Conservation (phyloP, 129 eudicot species). For the Glebionis coronaria region DNA sequence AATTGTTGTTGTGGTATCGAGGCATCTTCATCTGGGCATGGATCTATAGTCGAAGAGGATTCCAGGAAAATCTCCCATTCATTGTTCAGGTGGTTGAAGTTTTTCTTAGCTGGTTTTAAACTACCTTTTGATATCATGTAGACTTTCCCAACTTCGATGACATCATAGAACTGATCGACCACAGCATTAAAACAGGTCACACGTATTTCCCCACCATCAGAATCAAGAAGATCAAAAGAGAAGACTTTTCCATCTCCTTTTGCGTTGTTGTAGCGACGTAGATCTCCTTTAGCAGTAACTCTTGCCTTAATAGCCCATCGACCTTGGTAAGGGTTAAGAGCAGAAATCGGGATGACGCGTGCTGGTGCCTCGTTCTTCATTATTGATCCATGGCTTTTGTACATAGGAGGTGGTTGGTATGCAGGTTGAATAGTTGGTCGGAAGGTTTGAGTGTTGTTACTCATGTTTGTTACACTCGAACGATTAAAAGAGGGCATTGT, state of each 20-base stretch:
- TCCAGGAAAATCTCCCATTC: conserved; percentile 94
- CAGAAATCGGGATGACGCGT: conserved; percentile 82
- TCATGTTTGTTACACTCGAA: conserved; percentile 25
- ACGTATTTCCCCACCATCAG: conserved; percentile 94
- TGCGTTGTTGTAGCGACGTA: conserved; percentile 87
- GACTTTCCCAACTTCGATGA: conserved; percentile 79
- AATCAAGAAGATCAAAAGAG: conserved; percentile 93
- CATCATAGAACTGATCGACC: conserved; percentile 78
- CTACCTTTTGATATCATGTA: conserved; percentile 88
- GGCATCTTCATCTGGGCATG: conserved; percentile 84
- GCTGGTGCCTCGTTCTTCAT: conserved; percentile 98
- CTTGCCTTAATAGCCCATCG: conserved; percentile 99
- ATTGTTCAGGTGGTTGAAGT: conserved; percentile 84
- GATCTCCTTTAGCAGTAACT: conserved; percentile 93
- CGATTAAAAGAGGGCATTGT: conserved; percentile 20
- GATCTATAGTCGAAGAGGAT: conserved; percentile 73
- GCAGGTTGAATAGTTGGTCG: conserved; percentile 89
- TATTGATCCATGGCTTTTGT: conserved; percentile 82
- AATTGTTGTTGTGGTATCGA: conserved; percentile 92
- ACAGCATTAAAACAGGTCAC: conserved; percentile 94
- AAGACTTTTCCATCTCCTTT: conserved; percentile 95
- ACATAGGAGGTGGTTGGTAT: conserved; percentile 93
- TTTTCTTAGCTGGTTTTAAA: conserved; percentile 87
- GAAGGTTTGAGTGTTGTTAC: conserved; percentile 41
- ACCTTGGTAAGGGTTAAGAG: conserved; percentile 97